phyloP scores from a whole-genome alignment of 805 yeast species.

The Martiniozyma abietophila region DNA sequence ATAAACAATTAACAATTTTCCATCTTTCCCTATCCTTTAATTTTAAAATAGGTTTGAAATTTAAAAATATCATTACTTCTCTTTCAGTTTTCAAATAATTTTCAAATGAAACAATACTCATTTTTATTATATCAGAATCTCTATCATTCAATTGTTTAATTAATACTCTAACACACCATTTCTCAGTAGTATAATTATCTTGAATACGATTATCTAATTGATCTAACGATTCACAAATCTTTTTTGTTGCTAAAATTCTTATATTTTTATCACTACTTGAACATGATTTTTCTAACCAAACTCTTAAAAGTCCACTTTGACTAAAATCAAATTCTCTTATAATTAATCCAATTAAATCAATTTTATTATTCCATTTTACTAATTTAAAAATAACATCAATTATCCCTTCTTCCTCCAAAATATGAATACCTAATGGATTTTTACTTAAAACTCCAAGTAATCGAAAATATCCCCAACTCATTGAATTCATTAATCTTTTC shows the following conservation, averaged over 20 bases:
- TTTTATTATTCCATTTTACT: not conserved
- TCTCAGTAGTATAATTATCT: slow-evolving; percentile 1
- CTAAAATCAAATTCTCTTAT: slow-evolving; percentile 55
- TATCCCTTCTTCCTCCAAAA: slow-evolving; percentile 76
- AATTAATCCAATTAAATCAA: slow-evolving; percentile 28
- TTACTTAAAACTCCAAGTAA: slow-evolving; percentile 67
- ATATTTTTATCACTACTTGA: slow-evolving; percentile 1
- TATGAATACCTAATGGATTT: slow-evolving; percentile 49
- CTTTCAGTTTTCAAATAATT: too few species aligned
- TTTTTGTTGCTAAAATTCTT: slow-evolving; percentile 1
- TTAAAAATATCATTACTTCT: not conserved
- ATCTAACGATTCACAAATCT: slow-evolving; percentile 1
- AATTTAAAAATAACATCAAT: slow-evolving; percentile 64
- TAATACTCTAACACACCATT: slow-evolving; percentile 7
- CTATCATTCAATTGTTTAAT: slow-evolving; percentile 5
- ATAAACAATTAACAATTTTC: not conserved
- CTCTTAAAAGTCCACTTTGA: slow-evolving; percentile 50
- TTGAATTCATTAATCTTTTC: not conserved
- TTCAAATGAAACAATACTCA: not conserved
- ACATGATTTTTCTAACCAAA: slow-evolving; percentile 33
- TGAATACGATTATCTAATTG: not conserved
- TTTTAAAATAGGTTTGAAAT: not conserved
- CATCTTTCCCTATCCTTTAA: not conserved
- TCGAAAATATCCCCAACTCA: slow-evolving; percentile 30
- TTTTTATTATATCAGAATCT: not conserved